Conservation (phyloP, 495 filamentous ascomycete species). For the Penicillium longicatenatum region DNA sequence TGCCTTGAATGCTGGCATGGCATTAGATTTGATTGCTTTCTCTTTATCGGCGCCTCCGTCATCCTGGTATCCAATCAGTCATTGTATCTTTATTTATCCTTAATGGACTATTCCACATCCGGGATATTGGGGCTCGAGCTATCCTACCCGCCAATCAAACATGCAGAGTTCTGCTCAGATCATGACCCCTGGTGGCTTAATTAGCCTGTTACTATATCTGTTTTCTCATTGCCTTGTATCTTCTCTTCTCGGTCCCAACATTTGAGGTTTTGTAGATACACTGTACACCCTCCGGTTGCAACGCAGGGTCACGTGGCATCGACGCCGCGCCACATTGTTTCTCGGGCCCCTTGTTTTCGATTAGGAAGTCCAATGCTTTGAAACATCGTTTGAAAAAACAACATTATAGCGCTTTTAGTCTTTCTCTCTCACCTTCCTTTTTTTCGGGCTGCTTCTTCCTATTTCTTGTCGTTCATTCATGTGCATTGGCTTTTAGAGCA, state of each 20-base stretch:
- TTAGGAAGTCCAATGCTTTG: background rate
- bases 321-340: constrained; percentile 1
- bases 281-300: background rate
- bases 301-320: background rate
- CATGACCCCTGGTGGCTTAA: background rate
- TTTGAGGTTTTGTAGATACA: too few relatives aligned
- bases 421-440: background rate
- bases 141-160: background rate
- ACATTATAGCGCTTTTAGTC: background rate
- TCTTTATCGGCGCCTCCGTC: background rate
- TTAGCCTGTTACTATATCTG: too few relatives aligned
- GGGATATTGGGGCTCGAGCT: background rate
- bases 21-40: constrained; percentile 4
- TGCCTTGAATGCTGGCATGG: background rate
- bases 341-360: constrained; percentile 11
- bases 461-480: background rate
- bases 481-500: constrained; percentile 15
- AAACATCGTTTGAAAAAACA: background rate
- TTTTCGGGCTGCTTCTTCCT: constrained; percentile 8
- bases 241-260: too few relatives aligned
- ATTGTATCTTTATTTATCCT: constrained; percentile 24
- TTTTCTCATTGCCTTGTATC: too few relatives aligned
- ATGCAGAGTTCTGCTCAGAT: background rate
- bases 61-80: constrained; percentile 10
- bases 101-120: constrained; percentile 7